Base-by-base conservation (phyloP, 805 yeast species). In the Candida lessepsii region DNA sequence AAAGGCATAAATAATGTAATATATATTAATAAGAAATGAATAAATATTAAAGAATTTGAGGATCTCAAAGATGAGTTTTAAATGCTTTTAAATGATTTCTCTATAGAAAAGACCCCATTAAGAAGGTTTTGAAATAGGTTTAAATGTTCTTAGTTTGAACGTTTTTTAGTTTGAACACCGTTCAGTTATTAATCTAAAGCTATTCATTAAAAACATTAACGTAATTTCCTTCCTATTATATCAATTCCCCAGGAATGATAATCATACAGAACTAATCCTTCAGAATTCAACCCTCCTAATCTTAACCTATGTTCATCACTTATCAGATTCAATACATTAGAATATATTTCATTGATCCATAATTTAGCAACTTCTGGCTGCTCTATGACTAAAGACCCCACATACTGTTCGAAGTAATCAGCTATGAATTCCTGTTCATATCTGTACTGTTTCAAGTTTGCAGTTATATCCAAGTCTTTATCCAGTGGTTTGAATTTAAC, bases 351-450 rank as follows among this genome's bases (percentile, higher is more conserved):
- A 17, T 50, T 49, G 10, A 67, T 58, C 56, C 65, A 66, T n/a
- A 38, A 30, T 42, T 59, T 61, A 2, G 71, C 70, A 2, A 50
- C 59, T 7, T 50, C 54, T 4, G 71, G 71, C 45, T 58, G 65
- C 35, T 66, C 71, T 13, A 65, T 41, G 32, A 58, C 60, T 33
- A 67, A 54, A 0, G 71, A 67, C n/a, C 70, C 73, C n/a, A 65
- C 62, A 35, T 67, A 67, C 37, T 61, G 62, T 44, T 67, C 73
- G 42, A 67, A 67, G 47, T 60, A 67, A 42, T 67, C 73, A 1
- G 65, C 73, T 24, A 67, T 52, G 44, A 66, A 65, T 41, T 67
- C 73, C 39, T 66, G 70, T 47, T 67, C 71, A 43, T 65, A 66
- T 25, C 54, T 44, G 21, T 30, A 47, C 17, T n/a, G 27, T 30